Conservation (phyloP, 2,329 filamentous ascomycete species). For the Aspergillus versicolor region DNA sequence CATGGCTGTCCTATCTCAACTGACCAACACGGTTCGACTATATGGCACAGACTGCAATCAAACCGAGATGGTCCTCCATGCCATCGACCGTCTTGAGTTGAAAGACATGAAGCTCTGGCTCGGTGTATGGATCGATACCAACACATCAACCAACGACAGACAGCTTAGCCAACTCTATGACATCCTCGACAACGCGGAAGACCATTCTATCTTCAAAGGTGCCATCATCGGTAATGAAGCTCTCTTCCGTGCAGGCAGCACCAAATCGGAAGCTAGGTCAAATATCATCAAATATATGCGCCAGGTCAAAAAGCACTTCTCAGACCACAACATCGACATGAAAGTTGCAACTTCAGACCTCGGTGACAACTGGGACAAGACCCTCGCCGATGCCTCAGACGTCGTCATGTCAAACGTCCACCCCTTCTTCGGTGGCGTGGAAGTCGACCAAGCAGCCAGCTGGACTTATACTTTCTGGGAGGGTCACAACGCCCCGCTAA, state of each 20-base stretch:
- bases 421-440: slow-evolving; percentile 86
- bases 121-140: slow-evolving; percentile 87
- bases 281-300: slow-evolving; percentile 64
- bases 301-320: slow-evolving; percentile 71
- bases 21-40: slow-evolving; percentile 82
- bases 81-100: slow-evolving; percentile 72
- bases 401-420: slow-evolving; percentile 96
- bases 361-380: slow-evolving; percentile 78
- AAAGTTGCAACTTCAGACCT: slow-evolving; percentile 86
- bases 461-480: slow-evolving; percentile 89
- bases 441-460: slow-evolving; percentile 63
- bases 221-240: slow-evolving; percentile 66
- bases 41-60: slow-evolving; percentile 98
- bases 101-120: slow-evolving; percentile 84
- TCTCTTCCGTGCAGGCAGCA: slow-evolving; percentile 51
- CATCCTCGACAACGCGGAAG: slow-evolving; percentile 61
- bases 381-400: slow-evolving; percentile 70
- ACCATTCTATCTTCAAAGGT: slow-evolving; percentile 55
- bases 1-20: slow-evolving; percentile 81
- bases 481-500: slow-evolving; percentile 64
- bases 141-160: slow-evolving; percentile 77
- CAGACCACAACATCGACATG: slow-evolving; percentile 63
- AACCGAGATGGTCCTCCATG: slow-evolving; percentile 86
- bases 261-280: slow-evolving; percentile 63
- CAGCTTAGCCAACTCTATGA: slow-evolving; percentile 83